Conservation (phyloP, 106 monocot genomes). For the Platanthera guangdongensis region DNA sequence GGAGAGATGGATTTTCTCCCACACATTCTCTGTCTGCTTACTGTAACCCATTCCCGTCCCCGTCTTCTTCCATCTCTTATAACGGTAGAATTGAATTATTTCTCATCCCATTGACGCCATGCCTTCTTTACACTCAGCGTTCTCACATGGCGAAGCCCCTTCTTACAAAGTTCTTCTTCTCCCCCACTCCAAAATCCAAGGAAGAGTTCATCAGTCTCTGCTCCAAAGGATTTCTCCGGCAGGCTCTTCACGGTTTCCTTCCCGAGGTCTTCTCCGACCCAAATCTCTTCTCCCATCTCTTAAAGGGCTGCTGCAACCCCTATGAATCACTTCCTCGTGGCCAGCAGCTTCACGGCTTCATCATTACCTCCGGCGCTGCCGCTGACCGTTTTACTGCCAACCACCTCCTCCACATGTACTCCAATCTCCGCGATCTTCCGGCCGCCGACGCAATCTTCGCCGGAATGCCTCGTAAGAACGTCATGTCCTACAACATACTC, state of each 20-base stretch:
- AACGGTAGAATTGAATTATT: neutral
- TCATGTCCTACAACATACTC: slow-evolving; percentile 67
- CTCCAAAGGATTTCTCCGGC: slow-evolving; percentile 16
- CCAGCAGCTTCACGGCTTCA: slow-evolving; percentile 44
- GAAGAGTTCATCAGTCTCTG: slow-evolving; percentile 22
- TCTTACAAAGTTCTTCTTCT: neutral
- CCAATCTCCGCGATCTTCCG: slow-evolving; percentile 21
- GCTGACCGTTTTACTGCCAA: slow-evolving; percentile 65
- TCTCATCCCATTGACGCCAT: neutral
- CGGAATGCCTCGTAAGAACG: slow-evolving; percentile 47
- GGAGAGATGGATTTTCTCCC: neutral
- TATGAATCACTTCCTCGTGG: slow-evolving; percentile 14
- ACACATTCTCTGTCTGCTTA: neutral
- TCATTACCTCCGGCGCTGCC: slow-evolving; percentile 45
- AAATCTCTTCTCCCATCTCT: slow-evolving; percentile 41
- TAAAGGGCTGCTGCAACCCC: slow-evolving; percentile 28
- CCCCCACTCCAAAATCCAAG: neutral
- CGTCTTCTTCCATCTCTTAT: neutral
- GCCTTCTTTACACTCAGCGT: neutral
- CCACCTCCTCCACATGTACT: slow-evolving; percentile 62
- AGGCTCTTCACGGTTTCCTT: slow-evolving; percentile 16
- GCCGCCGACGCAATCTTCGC: slow-evolving; percentile 29
- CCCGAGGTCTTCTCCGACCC: slow-evolving; percentile 21
- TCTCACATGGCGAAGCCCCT: neutral
- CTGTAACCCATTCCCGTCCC: neutral